Base-by-base conservation (phyloP, 2,329 filamentous ascomycete genomes). In the Alternaria burnsii region DNA sequence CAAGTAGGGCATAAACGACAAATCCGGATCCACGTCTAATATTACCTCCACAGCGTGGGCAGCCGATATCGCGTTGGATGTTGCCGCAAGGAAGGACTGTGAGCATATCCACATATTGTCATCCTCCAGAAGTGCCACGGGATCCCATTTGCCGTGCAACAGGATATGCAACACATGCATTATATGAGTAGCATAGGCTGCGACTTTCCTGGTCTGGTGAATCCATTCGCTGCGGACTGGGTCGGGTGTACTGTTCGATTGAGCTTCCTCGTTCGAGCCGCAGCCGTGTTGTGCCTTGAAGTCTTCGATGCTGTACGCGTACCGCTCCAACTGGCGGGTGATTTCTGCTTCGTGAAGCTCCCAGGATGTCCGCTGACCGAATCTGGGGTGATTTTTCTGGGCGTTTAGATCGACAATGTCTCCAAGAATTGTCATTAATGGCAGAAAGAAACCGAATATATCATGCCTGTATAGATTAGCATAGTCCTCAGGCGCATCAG, bases 1-100 rank as follows among this genome's bases (percentile, higher is more conserved):
- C 81, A 97, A 94, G 82, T 96, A 97, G 4, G 94, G 93, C 93
- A 97, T 97, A 78, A 96, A 96, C 75, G 94, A 94, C 41, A 97
- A 84, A 62, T 94, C 93, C 0, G 94, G 93, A 73, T 97, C 94
- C 72, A 92, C 92, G 71, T 97, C 92, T 46, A 97, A 86, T 53
- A 97, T 95, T 66, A 92, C 89, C 67, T 87, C 88, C 61, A 96
- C 92, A 8, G 94, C 93, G 80, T 96, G 92, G 5, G 94, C 93
- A 1, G 93, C 93, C 18, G 91, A 90, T 14, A 97, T 93, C 12
- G 94, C 94, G 76, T 97, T 94, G 20, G 91, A 89, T 4, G 93
- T 97, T 2, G 93, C 92, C 1, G 89, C 89, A 69, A 96, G 89
- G 79, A 97, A 97, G 1, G 89, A 91, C 66, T 92, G 89, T 0